Percentiles rank a stretch among this genome's conserved stretches.
Conservation (phyloP, 2,329 filamentous ascomycete species). For the Neonectria magnoliae region DNA sequence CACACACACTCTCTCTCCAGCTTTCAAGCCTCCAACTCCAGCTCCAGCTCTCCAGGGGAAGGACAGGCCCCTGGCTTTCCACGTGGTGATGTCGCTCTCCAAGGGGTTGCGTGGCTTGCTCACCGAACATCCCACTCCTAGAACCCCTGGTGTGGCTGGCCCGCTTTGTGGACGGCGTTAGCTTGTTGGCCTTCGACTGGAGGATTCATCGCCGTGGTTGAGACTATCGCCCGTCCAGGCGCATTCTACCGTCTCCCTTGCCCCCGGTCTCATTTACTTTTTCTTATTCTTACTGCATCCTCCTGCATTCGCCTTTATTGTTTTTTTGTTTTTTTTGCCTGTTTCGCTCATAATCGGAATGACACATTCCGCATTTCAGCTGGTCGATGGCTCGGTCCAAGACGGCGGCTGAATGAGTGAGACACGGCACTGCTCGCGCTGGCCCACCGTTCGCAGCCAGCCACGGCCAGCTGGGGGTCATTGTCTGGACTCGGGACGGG, state of each 20-base stretch:
- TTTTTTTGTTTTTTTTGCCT: not conserved
- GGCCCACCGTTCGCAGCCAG: constrained; percentile 1
- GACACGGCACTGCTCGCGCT: constrained; percentile 18
- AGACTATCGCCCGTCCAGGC: constrained; percentile 6
- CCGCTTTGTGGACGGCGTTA: not conserved
- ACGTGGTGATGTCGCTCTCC: constrained; percentile 8
- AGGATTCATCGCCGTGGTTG: constrained; percentile 4
- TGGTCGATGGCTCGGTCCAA: not conserved
- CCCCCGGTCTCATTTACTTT: not conserved
- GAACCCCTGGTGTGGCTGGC: constrained; percentile 18
- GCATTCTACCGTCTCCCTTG: not conserved
- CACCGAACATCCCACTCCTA: not conserved
- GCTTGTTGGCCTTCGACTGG: constrained; percentile 3
- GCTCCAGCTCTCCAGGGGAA: constrained; percentile 9
- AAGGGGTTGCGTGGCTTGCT: constrained; percentile 12
- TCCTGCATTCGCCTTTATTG: not conserved
- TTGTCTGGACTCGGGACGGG: constrained; percentile 9
- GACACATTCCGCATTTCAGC: not conserved
- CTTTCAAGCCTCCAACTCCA: not conserved
- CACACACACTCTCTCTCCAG: not conserved
- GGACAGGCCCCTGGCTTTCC: constrained; percentile 18
- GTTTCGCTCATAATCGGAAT: not conserved
- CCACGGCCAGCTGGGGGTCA: not conserved
- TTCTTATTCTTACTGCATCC: not conserved
- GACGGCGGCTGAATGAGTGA: constrained; percentile 10